Percentiles rank a stretch among this genome's conserved stretches.
Conservation (phyloP, 2,329 filamentous ascomycete genomes). For the Verticillium zaregamsianum region DNA sequence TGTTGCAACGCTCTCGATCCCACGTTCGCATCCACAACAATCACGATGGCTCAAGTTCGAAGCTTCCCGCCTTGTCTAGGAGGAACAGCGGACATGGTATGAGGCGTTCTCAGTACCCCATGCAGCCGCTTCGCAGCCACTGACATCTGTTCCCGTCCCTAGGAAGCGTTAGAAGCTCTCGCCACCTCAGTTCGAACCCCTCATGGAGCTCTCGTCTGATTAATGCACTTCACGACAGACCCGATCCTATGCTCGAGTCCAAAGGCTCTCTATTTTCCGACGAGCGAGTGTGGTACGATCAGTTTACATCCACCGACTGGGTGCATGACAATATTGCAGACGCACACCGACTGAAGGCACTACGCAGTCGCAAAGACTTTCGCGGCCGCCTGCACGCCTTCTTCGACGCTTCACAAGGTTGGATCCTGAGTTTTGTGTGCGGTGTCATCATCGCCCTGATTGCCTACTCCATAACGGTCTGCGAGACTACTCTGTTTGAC, state of each 20-base stretch:
- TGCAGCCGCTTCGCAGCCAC: background rate
- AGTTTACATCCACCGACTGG: conserved; percentile 97
- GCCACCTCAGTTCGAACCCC: conserved; percentile 52
- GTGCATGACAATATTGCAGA: conserved; percentile 96
- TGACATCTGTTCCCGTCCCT: background rate
- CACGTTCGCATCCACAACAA: conserved; percentile 31
- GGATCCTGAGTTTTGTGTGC: conserved; percentile 88
- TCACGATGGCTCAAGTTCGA: conserved; percentile 6
- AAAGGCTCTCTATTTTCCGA: conserved; percentile 67
- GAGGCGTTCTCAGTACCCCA: conserved; percentile 4
- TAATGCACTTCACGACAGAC: conserved; percentile 55
- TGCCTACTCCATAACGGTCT: conserved; percentile 85
- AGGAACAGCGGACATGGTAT: conserved; percentile 42
- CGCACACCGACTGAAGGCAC: conserved; percentile 79
- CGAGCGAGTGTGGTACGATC: conserved; percentile 96
- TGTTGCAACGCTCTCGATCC: conserved; percentile 35
- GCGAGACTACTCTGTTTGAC: conserved; percentile 82
- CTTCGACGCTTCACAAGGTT: conserved; percentile 87
- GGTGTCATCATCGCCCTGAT: conserved; percentile 80
- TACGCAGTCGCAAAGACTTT: conserved; percentile 78
- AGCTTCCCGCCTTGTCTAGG: conserved; percentile 21
- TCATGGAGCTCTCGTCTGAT: conserved; percentile 60
- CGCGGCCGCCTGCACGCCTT: conserved; percentile 72
- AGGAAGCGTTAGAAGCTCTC: conserved; percentile 34
- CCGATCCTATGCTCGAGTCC: conserved; percentile 57